Conservation (phyloP, 495 filamentous ascomycete genomes). For the Podospora didyma region DNA sequence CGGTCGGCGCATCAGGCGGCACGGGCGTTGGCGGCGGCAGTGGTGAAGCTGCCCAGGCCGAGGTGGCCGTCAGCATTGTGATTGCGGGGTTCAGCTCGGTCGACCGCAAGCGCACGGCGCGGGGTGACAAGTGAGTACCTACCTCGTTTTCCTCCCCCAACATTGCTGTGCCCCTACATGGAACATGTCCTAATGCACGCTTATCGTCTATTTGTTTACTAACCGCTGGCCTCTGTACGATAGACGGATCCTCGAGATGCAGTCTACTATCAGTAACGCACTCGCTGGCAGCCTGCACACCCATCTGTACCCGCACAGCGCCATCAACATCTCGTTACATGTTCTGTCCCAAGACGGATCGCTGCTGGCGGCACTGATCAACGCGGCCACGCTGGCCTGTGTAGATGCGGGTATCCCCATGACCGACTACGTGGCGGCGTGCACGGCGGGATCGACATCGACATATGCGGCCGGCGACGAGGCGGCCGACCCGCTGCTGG, state of each 20-base stretch:
- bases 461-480: conserved; percentile 61
- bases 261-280: conserved; percentile 66
- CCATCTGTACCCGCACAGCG: conserved; percentile 84
- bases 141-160: not conserved
- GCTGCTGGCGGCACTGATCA: conserved; percentile 82
- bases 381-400: conserved; percentile 87
- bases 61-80: conserved; percentile 76
- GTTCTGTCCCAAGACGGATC: conserved; percentile 90
- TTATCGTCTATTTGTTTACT: too few species aligned
- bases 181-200: too few species aligned
- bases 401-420: conserved; percentile 95
- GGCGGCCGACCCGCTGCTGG: conserved; percentile 78
- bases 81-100: conserved; percentile 84
- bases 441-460: conserved; percentile 75
- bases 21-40: conserved; percentile 24
- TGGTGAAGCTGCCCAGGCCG: conserved; percentile 45
- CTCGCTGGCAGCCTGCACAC: conserved; percentile 74
- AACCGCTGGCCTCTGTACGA: not conserved
- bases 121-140: conserved; percentile 73
- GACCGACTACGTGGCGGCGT: conserved; percentile 83
- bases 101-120: conserved; percentile 70
- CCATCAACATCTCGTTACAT: conserved; percentile 76
- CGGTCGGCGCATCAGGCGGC: conserved; percentile 5
- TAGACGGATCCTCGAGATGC: conserved; percentile 78
- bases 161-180: too few species aligned